phyloP scores from a whole-genome alignment of 179 eudicot genomes.

The Spinacia oleracea region DNA sequence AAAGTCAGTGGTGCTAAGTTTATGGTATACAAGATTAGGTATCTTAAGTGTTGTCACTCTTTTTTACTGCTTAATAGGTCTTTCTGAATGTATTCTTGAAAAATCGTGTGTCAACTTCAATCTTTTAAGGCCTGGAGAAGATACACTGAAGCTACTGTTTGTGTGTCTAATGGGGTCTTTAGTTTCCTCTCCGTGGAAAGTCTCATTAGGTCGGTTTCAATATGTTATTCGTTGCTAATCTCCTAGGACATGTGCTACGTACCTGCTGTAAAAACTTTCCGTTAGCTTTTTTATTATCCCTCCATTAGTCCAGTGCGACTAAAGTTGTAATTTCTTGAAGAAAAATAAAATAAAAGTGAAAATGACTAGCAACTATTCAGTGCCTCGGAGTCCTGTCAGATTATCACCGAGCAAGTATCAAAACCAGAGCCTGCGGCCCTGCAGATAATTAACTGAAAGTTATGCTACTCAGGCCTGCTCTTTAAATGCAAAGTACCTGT shows the following conservation, averaged over 20 bases:
- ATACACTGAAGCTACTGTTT: neutral
- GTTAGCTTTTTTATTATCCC: neutral
- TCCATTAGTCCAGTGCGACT: neutral
- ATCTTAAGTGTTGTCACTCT: neutral
- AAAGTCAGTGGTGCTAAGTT: neutral
- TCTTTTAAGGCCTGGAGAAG: neutral
- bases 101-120: neutral
- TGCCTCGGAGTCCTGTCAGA: neutral
- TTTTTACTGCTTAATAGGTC: neutral
- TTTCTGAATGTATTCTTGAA: neutral
- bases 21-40: neutral
- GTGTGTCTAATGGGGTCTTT: neutral
- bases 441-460: neutral
- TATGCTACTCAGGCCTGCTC: neutral
- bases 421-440: neutral
- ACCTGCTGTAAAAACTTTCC: neutral
- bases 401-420: neutral
- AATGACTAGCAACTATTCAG: neutral
- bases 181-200: neutral
- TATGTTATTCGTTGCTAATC: neutral
- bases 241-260: neutral
- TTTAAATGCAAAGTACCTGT: neutral
- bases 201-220: neutral
- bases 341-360: too few species aligned
- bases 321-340: neutral